These are phyloP conservation scores for Daldinia caldariorum DNA, from an alignment of 495 filamentous ascomycete species.

Conservation along the genomic window DNA sequence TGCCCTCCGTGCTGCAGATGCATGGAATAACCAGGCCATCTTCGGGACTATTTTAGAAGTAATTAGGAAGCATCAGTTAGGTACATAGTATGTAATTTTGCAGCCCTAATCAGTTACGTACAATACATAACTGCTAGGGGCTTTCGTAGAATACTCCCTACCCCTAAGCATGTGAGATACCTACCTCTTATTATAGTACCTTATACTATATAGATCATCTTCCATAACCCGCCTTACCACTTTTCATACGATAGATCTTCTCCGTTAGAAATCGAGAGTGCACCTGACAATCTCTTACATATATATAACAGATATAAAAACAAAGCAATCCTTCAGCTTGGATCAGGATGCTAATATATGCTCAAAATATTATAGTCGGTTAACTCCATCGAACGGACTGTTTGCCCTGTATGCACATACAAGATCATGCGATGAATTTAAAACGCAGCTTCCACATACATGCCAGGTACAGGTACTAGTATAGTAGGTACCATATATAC, in stretches of 20 bases:
- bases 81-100: conserved; percentile 8
- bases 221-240: not conserved
- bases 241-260: conserved; percentile 1
- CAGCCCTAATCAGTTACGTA: not conserved
- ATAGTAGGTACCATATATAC: not conserved
- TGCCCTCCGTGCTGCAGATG: conserved; percentile 12
- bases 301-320: not conserved
- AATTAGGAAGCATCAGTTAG: not conserved
- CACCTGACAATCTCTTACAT: not conserved
- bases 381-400: conserved; percentile 18
- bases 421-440: conserved; percentile 32
- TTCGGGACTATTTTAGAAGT: not conserved
- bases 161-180: not conserved
- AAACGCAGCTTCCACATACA: conserved; percentile 14
- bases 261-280: not conserved
- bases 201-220: not conserved
- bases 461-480: conserved; percentile 2
- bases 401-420: conserved; percentile 31
- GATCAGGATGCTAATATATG: not conserved
- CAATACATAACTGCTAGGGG: not conserved
- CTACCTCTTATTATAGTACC: not conserved
- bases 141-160: not conserved
- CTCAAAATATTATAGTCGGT: conserved; percentile 18
- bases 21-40: conserved; percentile 7
- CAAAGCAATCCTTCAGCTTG: conserved; percentile 19